Conservation (phyloP, 768 basidiomycete species). For the Rhodotorula taiwanensis region DNA sequence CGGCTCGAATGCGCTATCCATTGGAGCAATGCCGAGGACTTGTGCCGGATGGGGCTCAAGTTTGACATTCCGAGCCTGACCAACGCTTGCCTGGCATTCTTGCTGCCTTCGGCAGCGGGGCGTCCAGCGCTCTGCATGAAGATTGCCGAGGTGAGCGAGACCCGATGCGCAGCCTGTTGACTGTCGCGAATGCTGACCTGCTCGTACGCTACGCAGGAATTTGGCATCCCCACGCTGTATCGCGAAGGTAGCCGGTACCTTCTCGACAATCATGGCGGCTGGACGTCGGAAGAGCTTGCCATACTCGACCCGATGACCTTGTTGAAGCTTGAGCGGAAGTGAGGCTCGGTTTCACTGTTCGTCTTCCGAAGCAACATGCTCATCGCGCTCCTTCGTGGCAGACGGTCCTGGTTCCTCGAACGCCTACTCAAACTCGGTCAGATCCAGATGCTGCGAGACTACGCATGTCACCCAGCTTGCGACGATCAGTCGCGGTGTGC, state of each 20-base stretch:
- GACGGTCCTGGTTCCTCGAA: slow-evolving; percentile 91
- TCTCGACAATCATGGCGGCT: slow-evolving; percentile 46
- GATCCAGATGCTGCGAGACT: slow-evolving; percentile 82
- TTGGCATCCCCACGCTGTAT: slow-evolving; percentile 49
- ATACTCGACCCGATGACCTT: slow-evolving; percentile 67
- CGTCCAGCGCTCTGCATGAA: slow-evolving; percentile 86
- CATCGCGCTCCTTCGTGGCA: slow-evolving; percentile 40
- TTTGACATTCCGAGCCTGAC: slow-evolving; percentile 29
- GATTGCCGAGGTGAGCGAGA: slow-evolving; percentile 60
- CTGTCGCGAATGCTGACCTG: not conserved
- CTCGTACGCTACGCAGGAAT: not conserved
- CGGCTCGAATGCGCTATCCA: slow-evolving; percentile 86
- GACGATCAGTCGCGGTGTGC: slow-evolving; percentile 74
- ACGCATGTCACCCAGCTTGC: slow-evolving; percentile 74
- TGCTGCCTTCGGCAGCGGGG: slow-evolving; percentile 86
- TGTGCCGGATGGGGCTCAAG: slow-evolving; percentile 42
- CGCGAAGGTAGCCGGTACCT: slow-evolving; percentile 86
- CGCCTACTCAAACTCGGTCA: slow-evolving; percentile 84
- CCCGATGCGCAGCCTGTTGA: too few species aligned
- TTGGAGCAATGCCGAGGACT: slow-evolving; percentile 88
- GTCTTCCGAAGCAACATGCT: not conserved
- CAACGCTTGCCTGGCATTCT: slow-evolving; percentile 68
- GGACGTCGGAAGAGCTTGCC: slow-evolving; percentile 41
- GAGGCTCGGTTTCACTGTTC: not conserved
- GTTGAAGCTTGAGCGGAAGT: slow-evolving; percentile 74